Base-by-base conservation (phyloP, 768 basidiomycete genomes). In the Neoboletus brunneissimus region DNA sequence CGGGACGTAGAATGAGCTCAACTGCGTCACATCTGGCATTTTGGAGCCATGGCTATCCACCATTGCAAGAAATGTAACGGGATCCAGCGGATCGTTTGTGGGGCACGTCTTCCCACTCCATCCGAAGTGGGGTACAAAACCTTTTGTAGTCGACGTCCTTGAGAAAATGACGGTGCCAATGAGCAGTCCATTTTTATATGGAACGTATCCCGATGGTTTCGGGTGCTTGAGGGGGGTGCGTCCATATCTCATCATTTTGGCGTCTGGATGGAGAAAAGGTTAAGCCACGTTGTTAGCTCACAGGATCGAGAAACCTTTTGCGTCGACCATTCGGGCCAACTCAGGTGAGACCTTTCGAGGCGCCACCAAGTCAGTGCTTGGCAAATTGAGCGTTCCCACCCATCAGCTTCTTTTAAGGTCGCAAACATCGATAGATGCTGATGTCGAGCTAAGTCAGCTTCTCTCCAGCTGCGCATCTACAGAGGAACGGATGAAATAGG, bases 231-330 rank as follows among this genome's bases (percentile, higher is more conserved):
- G 25, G 34, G 15, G 15, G 15, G 31, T 35, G 49, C 42, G 42
- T 23, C 45, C 51, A 8, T 13, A 44, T 44, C 34, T 15, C 64
- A 16, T 49, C 38, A 12, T 22, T 34, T 27, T 22, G 51, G 32
- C 23, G 35, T 48, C 12, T 46, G 52, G 22, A 25, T 42, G 27
- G 40, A 37, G 42, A 46, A 56, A 67, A 66, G 63, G 51, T 35
- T 66, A 66, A 67, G n/a, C 63, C 65, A 66, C 65, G 66, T 66
- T 66, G 48, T 46, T 31, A 27, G 9, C 46, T 40, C 52, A 54
- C 49, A 51, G 32, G 35, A 18, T 40, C n/a, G n/a, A 34, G 6
- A 29, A 5, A 13, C 29, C 25, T 38, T n/a, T 31, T 32, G 27
- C 12, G 25, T 43, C 22, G 45, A 23, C 23, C 10, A 27, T 48